Conservation (phyloP, 345 rosid species). For the Atalantia buxifolia region DNA sequence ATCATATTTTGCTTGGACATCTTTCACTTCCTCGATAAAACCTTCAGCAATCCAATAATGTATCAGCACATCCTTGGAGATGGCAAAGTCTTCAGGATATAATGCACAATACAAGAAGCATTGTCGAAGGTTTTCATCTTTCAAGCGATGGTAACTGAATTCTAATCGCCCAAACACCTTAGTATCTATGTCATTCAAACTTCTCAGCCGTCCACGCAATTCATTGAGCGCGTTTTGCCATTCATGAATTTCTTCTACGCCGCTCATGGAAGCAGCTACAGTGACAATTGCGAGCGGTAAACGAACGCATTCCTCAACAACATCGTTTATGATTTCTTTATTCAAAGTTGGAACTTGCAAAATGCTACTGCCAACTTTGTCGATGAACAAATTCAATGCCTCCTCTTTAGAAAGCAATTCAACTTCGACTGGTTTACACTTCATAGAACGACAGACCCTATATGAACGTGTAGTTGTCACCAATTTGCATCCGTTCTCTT, state of each 20-base stretch:
- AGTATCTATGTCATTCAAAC: no score
- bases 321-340: background rate
- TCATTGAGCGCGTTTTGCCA: conserved; percentile 16
- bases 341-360: background rate
- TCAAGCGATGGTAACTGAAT: no score
- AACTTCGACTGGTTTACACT: background rate
- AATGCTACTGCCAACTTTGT: background rate
- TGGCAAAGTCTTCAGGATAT: no score
- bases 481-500: conserved; percentile 13
- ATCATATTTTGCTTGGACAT: no score
- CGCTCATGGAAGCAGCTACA: conserved; percentile 10
- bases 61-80: background rate
- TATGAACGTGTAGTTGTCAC: background rate
- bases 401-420: background rate
- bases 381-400: no score
- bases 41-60: background rate
- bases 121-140: no score
- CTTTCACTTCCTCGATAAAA: no score
- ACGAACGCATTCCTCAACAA: background rate
- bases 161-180: background rate
- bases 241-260: background rate
- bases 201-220: background rate
- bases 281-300: conserved; percentile 15
- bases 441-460: background rate
- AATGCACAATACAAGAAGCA: no score